These are phyloP conservation scores for Pholiota adiposa DNA, from an alignment of 1,284 basidiomycete genomes.

Conservation along the genomic window DNA sequence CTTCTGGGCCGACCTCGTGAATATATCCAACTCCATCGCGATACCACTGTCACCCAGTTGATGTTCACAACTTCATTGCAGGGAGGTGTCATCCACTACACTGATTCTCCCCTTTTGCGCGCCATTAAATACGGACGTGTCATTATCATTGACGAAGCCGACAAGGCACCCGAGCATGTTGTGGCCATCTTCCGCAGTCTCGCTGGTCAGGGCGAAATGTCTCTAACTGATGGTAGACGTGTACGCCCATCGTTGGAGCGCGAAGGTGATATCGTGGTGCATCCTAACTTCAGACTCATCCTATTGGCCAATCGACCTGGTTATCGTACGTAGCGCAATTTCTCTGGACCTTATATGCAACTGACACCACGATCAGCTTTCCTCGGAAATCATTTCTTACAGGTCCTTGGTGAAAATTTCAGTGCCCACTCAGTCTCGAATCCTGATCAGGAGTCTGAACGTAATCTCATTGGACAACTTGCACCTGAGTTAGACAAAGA, in stretches of 20 bases:
- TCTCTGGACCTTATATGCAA: background rate
- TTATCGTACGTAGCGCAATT: slow-evolving; percentile 58
- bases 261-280: slow-evolving; percentile 59
- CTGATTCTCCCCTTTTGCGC: slow-evolving; percentile 66
- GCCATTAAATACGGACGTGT: slow-evolving; percentile 62
- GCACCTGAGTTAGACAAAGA: slow-evolving; percentile 63
- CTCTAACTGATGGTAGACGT: slow-evolving; percentile 61
- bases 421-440: slow-evolving; percentile 68
- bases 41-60: slow-evolving; percentile 70
- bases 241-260: slow-evolving; percentile 51
- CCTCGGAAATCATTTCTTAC: slow-evolving; percentile 72
- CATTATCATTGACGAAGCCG: slow-evolving; percentile 70
- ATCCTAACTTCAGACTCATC: slow-evolving; percentile 64
- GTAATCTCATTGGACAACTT: slow-evolving; percentile 58
- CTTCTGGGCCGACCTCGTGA: slow-evolving; percentile 65
- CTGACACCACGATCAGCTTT: slow-evolving; percentile 48
- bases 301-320: slow-evolving; percentile 72
- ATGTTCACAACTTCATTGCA: slow-evolving; percentile 69
- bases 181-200: slow-evolving; percentile 71
- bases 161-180: slow-evolving; percentile 74
- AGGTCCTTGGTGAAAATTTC: slow-evolving; percentile 71
- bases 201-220: slow-evolving; percentile 64
- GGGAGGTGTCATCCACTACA: slow-evolving; percentile 58
- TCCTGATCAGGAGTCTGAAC: slow-evolving; percentile 64
- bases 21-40: slow-evolving; percentile 70